Evolutionary conservation across 2,329 filamentous ascomycete genomes (phyloP), one percentile per base, ranked within the genome.

Genomic region (Didymella keratinophila): DNA sequence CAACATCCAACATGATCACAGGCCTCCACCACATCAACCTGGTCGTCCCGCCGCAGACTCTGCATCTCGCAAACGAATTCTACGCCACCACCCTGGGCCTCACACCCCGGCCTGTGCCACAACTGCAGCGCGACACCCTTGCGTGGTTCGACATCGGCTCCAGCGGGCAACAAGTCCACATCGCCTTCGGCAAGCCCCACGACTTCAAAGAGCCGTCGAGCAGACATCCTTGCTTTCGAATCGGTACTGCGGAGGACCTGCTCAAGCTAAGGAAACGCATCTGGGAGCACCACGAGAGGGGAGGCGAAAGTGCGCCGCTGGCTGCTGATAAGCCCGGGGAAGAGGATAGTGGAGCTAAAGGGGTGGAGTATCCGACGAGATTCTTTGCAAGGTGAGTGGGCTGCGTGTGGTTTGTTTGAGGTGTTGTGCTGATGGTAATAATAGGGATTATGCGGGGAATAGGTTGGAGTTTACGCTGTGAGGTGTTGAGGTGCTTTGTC

Each of bases 131-230:
- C 50, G 80, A 78, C 14, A 79, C 75, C 1, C 75, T 88, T 1
- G 80, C 82, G 9, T 89, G 86, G 86, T 85, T 88, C 76, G 83
- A 88, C 66, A 83, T 88, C 54, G 83, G 79, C 14, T 76, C 76
- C 2, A 78, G 79, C 2, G 80, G 81, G 1, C 85, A 87, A 67
- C 84, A 87, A 73, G 78, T 88, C 14, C 85, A 87, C 66, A 73
- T 87, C 48, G 82, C 82, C 0, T 77, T 80, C 53, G 83, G 82
- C 0, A 66, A 76, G 1, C 65, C 72, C 1, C 71, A 76, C 5
- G 64, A 68, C 27, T 68, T 68, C 20, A 0, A 4, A 1, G 20
- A 43, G 39, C 25, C 28, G 25, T 81, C 82, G 0, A 75, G 76
- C 2, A 78, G 84, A 2, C 86, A 89, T 64, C 84, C 85, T 3